Conservation (phyloP, 2,329 filamentous ascomycete species). For the Claviceps sp. region DNA sequence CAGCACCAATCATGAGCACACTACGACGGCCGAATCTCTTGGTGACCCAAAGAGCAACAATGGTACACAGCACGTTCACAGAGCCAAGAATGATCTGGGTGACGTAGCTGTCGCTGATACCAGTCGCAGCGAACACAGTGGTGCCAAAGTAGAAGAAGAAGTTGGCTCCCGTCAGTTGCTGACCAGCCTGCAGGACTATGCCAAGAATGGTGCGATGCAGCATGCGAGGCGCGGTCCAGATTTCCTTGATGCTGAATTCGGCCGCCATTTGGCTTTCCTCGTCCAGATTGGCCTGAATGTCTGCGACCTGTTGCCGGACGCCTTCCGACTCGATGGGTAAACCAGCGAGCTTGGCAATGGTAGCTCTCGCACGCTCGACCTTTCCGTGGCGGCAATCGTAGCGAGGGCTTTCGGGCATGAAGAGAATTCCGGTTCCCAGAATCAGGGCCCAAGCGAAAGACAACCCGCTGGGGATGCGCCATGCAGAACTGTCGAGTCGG, state of each 20-base stretch:
- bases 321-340: constrained; percentile 23
- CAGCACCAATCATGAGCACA: constrained; percentile 47
- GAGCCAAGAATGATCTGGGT: constrained; percentile 55
- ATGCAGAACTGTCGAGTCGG: constrained; percentile 34
- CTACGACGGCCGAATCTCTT: constrained; percentile 51
- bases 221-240: constrained; percentile 57
- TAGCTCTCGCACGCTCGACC: constrained; percentile 32
- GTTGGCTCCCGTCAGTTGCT: constrained; percentile 56
- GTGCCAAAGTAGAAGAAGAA: constrained; percentile 56
- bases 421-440: constrained; percentile 34
- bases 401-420: constrained; percentile 42
- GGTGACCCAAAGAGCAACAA: constrained; percentile 51
- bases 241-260: constrained; percentile 40
- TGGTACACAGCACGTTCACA: constrained; percentile 55
- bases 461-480: constrained; percentile 49
- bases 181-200: constrained; percentile 48
- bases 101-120: constrained; percentile 50
- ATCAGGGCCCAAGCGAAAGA: constrained; percentile 41
- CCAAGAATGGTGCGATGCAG: constrained; percentile 49
- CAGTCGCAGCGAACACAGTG: constrained; percentile 52
- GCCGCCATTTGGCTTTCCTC: constrained; percentile 31
- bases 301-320: constrained; percentile 34
- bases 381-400: constrained; percentile 34
- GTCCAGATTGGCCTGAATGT: constrained; percentile 37
- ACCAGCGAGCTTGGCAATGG: constrained; percentile 33